Base-by-base conservation (phyloP, 768 basidiomycete species). In the Coprinellus micaceus region DNA sequence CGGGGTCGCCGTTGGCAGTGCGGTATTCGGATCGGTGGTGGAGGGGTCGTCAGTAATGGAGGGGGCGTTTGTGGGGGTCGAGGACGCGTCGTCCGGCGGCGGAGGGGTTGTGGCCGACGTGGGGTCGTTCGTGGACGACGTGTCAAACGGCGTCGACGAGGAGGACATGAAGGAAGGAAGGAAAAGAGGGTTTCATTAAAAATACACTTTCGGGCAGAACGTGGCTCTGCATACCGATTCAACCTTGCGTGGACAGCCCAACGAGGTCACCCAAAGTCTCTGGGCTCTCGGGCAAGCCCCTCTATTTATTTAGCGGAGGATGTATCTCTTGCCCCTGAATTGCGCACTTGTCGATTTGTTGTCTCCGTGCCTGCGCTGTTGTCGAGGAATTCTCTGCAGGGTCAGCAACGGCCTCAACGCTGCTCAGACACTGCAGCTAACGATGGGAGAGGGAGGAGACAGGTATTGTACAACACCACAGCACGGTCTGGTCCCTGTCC, bases 81-180 rank as follows among this genome's bases (percentile, higher is more conserved):
- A 24, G 21, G 44, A 25, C 19, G 44, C n/a, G 22, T 41, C 40
- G 22, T 17, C n/a, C n/a, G 28, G 15, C 47, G 47, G 11, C 15
- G 28, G 21, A 28, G 47, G n/a, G 17, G 47, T 28, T 30, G 24
- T 17, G 17, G 26, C 15, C 47, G 28, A 49, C 4, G 47, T n/a
- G 15, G 47, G 26, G 13, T 7, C 21, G 7, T 25, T 4, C 21
- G 25, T 12, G 17, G 47, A 49, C 25, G 47, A 49, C 47, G 47
- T 49, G 21, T 49, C 47, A 49, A 49, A 49, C 28, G 47, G 22
- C 47, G 41, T 44, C 41, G 41, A 44, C 10, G 41, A 44, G 21
- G 47, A 49, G 26, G 47, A 49, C 47, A 49, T 49, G 28, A 28
- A 28, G 15, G 28, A 26, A 30, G 17, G 17, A 49, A 28, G 28